phyloP scores from a whole-genome alignment of 2,329 filamentous ascomycete species.

The Aspergillus sp. region DNA sequence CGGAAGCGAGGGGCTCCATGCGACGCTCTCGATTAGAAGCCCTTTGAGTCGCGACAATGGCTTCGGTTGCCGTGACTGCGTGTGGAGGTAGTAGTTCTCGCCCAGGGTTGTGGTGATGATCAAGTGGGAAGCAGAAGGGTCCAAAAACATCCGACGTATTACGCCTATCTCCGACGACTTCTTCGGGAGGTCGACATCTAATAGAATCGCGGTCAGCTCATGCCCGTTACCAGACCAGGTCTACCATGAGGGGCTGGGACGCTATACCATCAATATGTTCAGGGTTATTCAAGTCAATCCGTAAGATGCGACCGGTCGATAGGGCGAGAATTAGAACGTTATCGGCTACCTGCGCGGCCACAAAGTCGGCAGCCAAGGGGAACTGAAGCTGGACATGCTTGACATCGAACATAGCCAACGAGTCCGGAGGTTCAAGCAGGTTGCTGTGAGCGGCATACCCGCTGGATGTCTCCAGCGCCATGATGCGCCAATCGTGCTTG shows the following conservation, averaged over 20 bases:
- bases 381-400: slow-evolving; percentile 92
- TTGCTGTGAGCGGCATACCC: slow-evolving; percentile 70
- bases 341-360: slow-evolving; percentile 93
- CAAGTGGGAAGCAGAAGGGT: slow-evolving; percentile 92
- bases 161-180: slow-evolving; percentile 87
- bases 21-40: slow-evolving; percentile 82
- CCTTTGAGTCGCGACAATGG: slow-evolving; percentile 78
- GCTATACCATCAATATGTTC: slow-evolving; percentile 84
- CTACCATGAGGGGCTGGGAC: background rate
- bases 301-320: slow-evolving; percentile 85
- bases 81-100: slow-evolving; percentile 98
- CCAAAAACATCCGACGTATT: slow-evolving; percentile 94
- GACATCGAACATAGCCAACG: slow-evolving; percentile 86
- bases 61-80: slow-evolving; percentile 85
- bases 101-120: slow-evolving; percentile 86
- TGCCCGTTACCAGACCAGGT: background rate
- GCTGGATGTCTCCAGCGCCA: slow-evolving; percentile 70
- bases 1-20: slow-evolving; percentile 91
- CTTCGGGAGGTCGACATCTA: slow-evolving; percentile 96
- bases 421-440: slow-evolving; percentile 60
- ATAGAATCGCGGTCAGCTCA: slow-evolving; percentile 3
- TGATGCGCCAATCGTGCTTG: slow-evolving; percentile 43
- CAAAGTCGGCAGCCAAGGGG: slow-evolving; percentile 90
- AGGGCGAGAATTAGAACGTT: slow-evolving; percentile 93
- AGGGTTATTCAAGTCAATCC: slow-evolving; percentile 90